Base-by-base conservation (phyloP, 495 filamentous ascomycete genomes). In the Poronia punctata region DNA sequence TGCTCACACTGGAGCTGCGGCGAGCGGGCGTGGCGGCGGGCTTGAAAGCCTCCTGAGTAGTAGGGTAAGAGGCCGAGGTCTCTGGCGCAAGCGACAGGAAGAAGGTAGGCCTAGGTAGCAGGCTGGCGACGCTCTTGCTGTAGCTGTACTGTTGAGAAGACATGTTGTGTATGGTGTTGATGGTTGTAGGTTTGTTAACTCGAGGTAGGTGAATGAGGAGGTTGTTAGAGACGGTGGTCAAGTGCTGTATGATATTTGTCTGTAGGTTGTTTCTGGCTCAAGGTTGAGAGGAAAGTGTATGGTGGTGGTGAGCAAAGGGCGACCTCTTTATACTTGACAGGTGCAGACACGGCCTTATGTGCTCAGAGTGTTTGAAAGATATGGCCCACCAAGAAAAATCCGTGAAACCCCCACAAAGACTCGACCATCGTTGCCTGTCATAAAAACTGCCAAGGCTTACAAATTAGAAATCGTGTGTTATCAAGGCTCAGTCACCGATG, bases 71-170 rank as follows among this genome's bases (percentile, higher is more conserved):
- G 20, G 60, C 50, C 5, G 68, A 69, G 17, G 61, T 67, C 27
- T 43, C 54, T 15, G 69, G 69, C 11, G 62, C 66, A 16, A 73
- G 56, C 7, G 65, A 60, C 11, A 73, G 54, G 54, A 73, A 73
- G 38, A 45, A 57, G 3, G 48, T 50, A 11, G 59, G 64, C 7
- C 61, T 60, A 33, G 56, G 60, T 53, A 54, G 52, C 21, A 29
- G 24, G 20, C 35, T 35, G 52, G 42, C 43, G 37, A 52, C 35
- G n/a, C 35, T 31, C 30, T 57, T 41, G 20, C n/a, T n/a, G n/a
- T 40, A 12, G 43, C 9, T 53, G 29, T 49, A 40, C 21, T 12
- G 28, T 43, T 24, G 4, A 38, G 48, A 48, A 48, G 55, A 50
- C 55, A 59, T 59, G 39, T 46, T 53, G 29, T 19, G 34, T 33